Base-by-base conservation (phyloP, 23 red algal genomes). In the Pyropia yezoensis region DNA sequence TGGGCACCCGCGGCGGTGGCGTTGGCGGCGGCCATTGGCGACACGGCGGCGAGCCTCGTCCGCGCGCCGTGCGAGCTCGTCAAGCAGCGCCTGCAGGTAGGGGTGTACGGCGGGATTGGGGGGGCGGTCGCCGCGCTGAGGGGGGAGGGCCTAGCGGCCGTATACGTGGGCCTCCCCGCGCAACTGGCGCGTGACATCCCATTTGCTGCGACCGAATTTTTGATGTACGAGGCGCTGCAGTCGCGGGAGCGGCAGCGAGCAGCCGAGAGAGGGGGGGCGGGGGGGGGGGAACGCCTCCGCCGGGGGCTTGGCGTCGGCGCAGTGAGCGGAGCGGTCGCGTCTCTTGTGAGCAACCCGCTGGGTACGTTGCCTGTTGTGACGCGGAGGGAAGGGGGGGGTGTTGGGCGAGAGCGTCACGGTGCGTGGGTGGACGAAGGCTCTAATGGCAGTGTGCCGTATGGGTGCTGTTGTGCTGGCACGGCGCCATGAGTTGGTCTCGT, bases 31-130 rank as follows among this genome's bases (percentile, higher is more conserved):
- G 91, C 69, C 15, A 47, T 79, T 18, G 91, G 83, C 24, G 91
- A 85, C 62, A 66, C 82, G 18, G 83, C 83, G 6, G 91, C 91
- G 4, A 77, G 66, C 17, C 62, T 96, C 8, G 76, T 96, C 22
- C 67, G 91, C 11, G 91, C 88, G 24, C 91, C 91, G 53, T 85
- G 83, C 30, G 91, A 96, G 62, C 83, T 96, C 52, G 18, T 88
- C 22, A 96, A 96, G 49, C 91, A 96, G 70, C 55, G 91, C 1
- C 70, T 96, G 21, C 91, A 96, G 56, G 66, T 85, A 16, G 77
- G 77, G 0, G 61, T 96, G 24, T 96, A 96, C 52, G 34, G 61
- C 13, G 62, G 83, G 61, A 21, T 88, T 52, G 61, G 54, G 1
- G 54, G 25, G 16, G 83, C 77, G 33, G 26, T 96, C 32, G 83